A percentile compares a stretch with the other conserved stretches of the same genome.
phyloP scores from a whole-genome alignment of 805 yeast species.

The Groenewaldozyma salmanticensis region DNA sequence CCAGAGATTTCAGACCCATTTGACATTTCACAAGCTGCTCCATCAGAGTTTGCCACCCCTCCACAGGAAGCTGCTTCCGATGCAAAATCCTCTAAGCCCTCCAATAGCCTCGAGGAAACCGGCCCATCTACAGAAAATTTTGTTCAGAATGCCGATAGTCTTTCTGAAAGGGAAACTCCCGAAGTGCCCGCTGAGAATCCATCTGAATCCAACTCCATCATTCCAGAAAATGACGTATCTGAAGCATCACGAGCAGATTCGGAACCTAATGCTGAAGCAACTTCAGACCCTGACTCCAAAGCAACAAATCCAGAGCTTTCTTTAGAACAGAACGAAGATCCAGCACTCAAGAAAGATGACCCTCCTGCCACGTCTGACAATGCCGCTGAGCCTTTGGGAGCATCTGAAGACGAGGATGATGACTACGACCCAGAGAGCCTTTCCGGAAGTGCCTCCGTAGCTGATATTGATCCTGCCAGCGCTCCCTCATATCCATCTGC shows the following conservation, averaged over 20 bases:
- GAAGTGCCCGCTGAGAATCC: not conserved
- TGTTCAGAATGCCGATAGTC: slow-evolving; percentile 1
- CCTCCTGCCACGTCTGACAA: not conserved
- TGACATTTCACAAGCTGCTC: too few relatives aligned
- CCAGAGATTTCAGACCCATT: too few relatives aligned
- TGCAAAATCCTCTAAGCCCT: not conserved
- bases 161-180: slow-evolving; percentile 3
- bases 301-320: not conserved
- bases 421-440: slow-evolving; percentile 18
- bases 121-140: not conserved
- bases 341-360: not conserved
- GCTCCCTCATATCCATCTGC: slow-evolving; percentile 1
- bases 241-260: not conserved
- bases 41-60: not conserved
- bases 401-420: slow-evolving; percentile 13
- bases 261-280: not conserved
- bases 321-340: not conserved
- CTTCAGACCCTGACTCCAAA: not conserved
- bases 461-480: not conserved
- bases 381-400: not conserved
- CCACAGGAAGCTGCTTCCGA: slow-evolving; percentile 3
- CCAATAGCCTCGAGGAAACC: not conserved
- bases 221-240: not conserved
- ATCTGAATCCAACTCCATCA: not conserved
- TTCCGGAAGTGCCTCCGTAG: not conserved